Evolutionary conservation across 169 alveolate genomes (phyloP).

Genomic region (Blepharisma undulans): DNA sequence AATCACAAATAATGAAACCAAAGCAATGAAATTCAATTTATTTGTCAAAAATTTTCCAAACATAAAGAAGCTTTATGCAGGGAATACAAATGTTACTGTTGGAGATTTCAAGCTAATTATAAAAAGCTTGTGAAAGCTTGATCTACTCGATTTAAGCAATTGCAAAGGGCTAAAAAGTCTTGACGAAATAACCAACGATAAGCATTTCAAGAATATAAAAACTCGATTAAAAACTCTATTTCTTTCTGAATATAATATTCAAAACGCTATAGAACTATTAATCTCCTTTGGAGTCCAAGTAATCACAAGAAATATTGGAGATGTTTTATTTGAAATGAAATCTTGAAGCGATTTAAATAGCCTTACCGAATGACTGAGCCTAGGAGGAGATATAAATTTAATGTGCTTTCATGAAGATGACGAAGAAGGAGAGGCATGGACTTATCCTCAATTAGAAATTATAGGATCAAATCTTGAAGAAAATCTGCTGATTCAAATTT

Average conservation of each 20-base stretch:
- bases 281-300: not conserved
- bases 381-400: constrained; percentile 6
- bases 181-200: not conserved
- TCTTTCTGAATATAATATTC: not conserved
- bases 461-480: not conserved
- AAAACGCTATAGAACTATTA: not conserved
- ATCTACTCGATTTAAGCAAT: not conserved
- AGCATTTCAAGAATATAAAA: not conserved
- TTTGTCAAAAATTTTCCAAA: not conserved
- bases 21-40: not conserved
- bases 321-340: not conserved
- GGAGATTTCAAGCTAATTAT: not conserved
- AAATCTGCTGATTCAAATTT: not conserved
- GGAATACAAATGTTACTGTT: not conserved
- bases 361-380: not conserved
- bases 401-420: not conserved
- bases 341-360: not conserved
- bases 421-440: not conserved
- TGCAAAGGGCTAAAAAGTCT: not conserved
- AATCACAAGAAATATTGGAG: not conserved
- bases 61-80: not conserved
- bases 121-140: not conserved
- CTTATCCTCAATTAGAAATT: constrained; percentile 13
- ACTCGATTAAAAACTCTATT: not conserved
- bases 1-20: not conserved